Evolutionary conservation across 1,139 yeast genomes (phyloP), one percentile per base, ranked within the genome.

Genomic region (Entelexis sorbosivorans): DNA sequence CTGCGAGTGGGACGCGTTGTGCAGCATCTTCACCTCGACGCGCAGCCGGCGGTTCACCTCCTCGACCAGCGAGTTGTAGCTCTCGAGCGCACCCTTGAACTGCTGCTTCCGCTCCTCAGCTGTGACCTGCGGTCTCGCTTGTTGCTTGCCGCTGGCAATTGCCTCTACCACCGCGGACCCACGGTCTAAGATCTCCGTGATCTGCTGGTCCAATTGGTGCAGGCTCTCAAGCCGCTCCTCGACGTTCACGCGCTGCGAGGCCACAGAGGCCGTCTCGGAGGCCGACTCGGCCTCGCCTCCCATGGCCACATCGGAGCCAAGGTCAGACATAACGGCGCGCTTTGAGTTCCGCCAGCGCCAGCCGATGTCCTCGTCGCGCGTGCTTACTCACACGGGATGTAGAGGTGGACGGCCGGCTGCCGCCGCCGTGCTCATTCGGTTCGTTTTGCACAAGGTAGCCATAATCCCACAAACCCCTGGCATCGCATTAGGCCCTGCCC

Each of bases 111-210:
- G 66, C 11, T 57, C 60, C 53, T 59, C 64, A 51, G 59, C 43
- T 56, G 61, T 42, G 24, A 53, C 46, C 46, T 52, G 48, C 10
- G 36, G 36, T 6, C 13, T 3, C 6, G 44, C 5, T 9, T 42
- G 45, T 45, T 61, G 63, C 56, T 69, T 71, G 48, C 71, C 74
- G 38, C 62, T 59, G 44, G 66, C 64, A 47, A 73, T 56, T 28
- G 72, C 64, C 38, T 63, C 67, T 3, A 71, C 67, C 1, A 72
- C 69, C 26, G 61, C 63, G 1, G 75, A 66, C 1, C 74, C 74
- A 29, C 65, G 63, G 36, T 66, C 67, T 24, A 73, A 55, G 51
- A 73, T 60, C 26, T 67, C 56, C 39, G 72, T 66, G 29, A 73
- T 66, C 55, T 66, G 64, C 54, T 59, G 55, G 51, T 73, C 77